Evolutionary conservation across 306 rosid species (phyloP), one percentile per base, ranked within the genome.

Genomic region (Begonia fuchsioides): DNA sequence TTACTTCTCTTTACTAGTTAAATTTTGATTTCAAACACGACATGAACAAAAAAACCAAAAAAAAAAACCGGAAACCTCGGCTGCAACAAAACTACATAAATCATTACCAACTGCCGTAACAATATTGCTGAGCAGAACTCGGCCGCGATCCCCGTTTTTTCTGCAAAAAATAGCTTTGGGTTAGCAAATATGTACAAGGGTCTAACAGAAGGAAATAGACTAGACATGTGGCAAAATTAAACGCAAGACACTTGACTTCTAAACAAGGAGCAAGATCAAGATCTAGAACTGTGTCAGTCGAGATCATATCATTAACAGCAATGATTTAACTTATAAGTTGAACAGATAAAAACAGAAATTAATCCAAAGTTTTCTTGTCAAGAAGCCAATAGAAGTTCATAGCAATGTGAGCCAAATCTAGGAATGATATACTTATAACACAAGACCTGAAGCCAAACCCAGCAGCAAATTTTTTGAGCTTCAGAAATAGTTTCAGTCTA

Each of bases 401-500:
- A 57, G 99, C 94, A 57, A 85, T 92, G 64, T 86, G 99, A 77
- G 99, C 99, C 55, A 92, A 75, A 70, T 92, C 99, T 40, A 92
- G 81, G 78, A 92, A 86, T 26, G 98, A 90, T 56, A 82, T 90
- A 74, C 98, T 90, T 32, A n/a, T n/a, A 90, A 68, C 96, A 90
- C 82, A 61, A 90, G 71, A 62, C 98, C 98, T 49, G 94, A 95
- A 39, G 98, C 98, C 73, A 90, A 90, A 56, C 96, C 96, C 98
- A 85, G 69, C 56, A 58, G 15, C 35, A 15, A 68, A 15, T 49
- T 50, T 53, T 32, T 32, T 20, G 53, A 54, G 14, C 43, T 13
- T 49, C n/a, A 17, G 63, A 60, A 26, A 26, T 26, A 26, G 35
- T 26, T 26, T 26, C 35, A 8, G 35, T 26, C 35, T 4, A 26